Percentiles rank a stretch among this genome's conserved stretches.
Evolutionary conservation across 331 rosid species (phyloP).

Genomic region (Malus hybrid): DNA sequence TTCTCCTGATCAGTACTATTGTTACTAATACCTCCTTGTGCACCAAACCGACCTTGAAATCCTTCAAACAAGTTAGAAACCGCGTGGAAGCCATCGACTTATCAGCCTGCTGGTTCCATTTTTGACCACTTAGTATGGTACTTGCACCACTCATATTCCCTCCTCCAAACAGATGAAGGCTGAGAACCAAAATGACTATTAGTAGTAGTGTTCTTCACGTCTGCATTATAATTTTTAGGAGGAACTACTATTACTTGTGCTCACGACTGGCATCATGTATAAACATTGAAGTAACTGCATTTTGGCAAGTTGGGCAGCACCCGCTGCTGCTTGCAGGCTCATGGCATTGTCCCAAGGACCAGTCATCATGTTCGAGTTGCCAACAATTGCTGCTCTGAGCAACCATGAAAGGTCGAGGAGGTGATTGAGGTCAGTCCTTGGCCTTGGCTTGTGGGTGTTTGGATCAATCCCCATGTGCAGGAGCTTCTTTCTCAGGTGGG

Average conservation of each 20-base stretch:
- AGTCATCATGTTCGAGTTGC: constrained; percentile 11
- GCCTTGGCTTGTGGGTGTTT: constrained; percentile 82
- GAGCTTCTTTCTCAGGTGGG: constrained; percentile 71
- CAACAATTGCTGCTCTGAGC: constrained; percentile 32
- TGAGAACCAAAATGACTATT: constrained; percentile 13
- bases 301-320: constrained; percentile 41
- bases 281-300: constrained; percentile 56
- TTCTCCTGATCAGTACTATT: neutral
- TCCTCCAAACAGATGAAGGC: neutral
- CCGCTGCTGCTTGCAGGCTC: constrained; percentile 38
- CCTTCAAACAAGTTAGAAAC: constrained; percentile 15
- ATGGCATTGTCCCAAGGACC: constrained; percentile 42
- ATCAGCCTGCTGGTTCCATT: too few species aligned
- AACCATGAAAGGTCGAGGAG: constrained; percentile 48
- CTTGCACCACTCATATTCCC: too few species aligned
- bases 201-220: constrained; percentile 1
- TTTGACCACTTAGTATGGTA: too few species aligned
- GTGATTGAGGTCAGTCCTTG: constrained; percentile 59
- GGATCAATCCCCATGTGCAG: constrained; percentile 83
- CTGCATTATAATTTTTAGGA: neutral
- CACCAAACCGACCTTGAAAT: constrained; percentile 1
- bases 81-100: too few species aligned
- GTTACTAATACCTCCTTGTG: neutral
- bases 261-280: neutral
- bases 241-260: too few species aligned